These are phyloP conservation scores for Cucurbita pepo DNA, from an alignment of 306 rosid species.

Conservation along the genomic window DNA sequence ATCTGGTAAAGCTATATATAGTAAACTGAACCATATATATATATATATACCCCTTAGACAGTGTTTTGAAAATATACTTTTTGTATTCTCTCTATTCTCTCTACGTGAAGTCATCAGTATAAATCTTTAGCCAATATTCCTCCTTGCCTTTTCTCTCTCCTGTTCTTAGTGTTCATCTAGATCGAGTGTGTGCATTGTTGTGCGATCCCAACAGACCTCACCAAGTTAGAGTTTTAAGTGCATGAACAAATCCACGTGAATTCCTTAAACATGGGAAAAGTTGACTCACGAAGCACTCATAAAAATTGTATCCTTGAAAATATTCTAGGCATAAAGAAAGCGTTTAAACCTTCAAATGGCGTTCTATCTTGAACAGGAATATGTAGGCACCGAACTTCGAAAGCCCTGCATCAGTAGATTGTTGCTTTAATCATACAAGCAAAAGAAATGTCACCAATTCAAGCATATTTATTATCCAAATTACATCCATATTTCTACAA, in stretches of 20 bases:
- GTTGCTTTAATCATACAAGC: background rate
- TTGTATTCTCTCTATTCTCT: too few relatives aligned
- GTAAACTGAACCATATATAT: too few relatives aligned
- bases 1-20: too few relatives aligned
- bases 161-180: too few relatives aligned
- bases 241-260: background rate
- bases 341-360: slow-evolving; percentile 69
- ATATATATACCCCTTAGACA: too few relatives aligned
- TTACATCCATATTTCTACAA: background rate
- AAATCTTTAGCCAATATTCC: too few relatives aligned
- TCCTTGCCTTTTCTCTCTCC: too few relatives aligned
- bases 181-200: too few relatives aligned
- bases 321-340: background rate
- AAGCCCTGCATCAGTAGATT: slow-evolving; percentile 41
- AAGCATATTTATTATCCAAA: background rate
- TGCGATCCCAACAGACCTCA: background rate
- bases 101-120: too few relatives aligned
- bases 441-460: background rate
- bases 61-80: too few relatives aligned
- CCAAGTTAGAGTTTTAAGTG: background rate
- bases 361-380: slow-evolving; percentile 74
- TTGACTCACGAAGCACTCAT: background rate
- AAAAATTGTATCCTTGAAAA: background rate
- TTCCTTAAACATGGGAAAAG: background rate
- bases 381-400: slow-evolving; percentile 87